Conservation (phyloP, 257 asterid genomes). For the Cordia subcordata region DNA sequence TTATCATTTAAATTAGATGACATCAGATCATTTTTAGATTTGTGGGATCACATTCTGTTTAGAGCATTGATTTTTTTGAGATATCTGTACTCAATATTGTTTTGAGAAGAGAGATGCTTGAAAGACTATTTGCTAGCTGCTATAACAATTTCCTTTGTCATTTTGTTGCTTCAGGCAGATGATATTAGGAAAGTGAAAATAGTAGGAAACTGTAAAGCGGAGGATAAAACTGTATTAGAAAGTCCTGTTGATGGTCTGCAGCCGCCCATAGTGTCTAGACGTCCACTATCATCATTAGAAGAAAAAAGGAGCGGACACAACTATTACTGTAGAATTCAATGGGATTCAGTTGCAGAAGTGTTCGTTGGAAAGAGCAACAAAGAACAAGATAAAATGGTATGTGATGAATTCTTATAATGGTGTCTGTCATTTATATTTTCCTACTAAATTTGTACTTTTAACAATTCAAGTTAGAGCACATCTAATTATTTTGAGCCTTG, state of each 20-base stretch:
- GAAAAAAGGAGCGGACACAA: not conserved
- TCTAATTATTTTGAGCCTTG: no score
- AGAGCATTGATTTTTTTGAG: no score
- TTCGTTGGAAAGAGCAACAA: not conserved
- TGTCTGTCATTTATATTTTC: not conserved
- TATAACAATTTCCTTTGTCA: not conserved
- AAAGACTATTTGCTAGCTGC: not conserved
- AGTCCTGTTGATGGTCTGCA: not conserved
- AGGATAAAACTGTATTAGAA: not conserved
- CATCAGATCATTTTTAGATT: no score
- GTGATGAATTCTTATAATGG: not conserved
- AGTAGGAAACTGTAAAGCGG: not conserved
- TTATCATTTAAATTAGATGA: no score
- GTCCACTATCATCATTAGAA: not conserved
- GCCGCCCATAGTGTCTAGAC: not conserved
- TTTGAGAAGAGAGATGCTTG: no score
- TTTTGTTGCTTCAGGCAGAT: conserved; percentile 1
- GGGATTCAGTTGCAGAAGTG: no score
- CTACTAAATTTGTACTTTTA: not conserved
- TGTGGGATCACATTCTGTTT: no score
- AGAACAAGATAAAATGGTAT: not conserved
- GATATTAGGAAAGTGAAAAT: not conserved
- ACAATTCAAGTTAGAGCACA: no score
- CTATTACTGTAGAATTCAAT: no score
- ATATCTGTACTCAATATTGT: not conserved